Evolutionary conservation across 192 early-diverging fungal species (phyloP).

Genomic region (Backusella circina): DNA sequence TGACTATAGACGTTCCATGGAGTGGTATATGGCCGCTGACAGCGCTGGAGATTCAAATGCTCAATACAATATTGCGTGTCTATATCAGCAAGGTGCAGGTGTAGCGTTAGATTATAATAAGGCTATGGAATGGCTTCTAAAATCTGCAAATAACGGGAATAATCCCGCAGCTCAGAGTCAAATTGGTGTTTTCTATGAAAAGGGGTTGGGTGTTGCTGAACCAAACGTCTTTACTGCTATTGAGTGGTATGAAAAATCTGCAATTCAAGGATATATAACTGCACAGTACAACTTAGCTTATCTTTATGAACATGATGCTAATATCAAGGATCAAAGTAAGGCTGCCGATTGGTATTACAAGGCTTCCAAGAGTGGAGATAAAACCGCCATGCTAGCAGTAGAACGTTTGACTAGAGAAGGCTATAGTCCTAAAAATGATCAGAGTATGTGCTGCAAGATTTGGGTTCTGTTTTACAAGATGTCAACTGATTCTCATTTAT

Average conservation of each 20-base stretch:
- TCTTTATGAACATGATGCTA: background rate
- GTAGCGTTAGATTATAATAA: background rate
- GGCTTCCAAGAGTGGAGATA: background rate
- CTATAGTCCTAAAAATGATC: background rate
- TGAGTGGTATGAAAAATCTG: background rate
- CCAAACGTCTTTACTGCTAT: background rate
- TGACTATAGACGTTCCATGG: background rate
- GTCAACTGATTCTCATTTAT: background rate
- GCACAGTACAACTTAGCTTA: background rate
- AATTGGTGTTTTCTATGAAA: background rate
- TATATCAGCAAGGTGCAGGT: background rate
- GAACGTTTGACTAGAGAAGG: background rate
- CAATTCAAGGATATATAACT: background rate
- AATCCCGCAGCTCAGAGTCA: background rate
- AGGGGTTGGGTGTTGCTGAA: background rate
- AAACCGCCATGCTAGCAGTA: background rate
- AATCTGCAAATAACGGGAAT: background rate
- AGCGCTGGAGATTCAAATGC: background rate
- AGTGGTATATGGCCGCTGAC: background rate
- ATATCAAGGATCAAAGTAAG: background rate
- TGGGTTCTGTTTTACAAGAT: background rate
- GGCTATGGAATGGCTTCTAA: background rate
- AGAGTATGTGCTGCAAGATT: background rate
- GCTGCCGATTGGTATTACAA: background rate
- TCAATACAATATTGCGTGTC: background rate